Base-by-base conservation (phyloP, 176 grass and related monocot genomes). In the Zoysia japonica region DNA sequence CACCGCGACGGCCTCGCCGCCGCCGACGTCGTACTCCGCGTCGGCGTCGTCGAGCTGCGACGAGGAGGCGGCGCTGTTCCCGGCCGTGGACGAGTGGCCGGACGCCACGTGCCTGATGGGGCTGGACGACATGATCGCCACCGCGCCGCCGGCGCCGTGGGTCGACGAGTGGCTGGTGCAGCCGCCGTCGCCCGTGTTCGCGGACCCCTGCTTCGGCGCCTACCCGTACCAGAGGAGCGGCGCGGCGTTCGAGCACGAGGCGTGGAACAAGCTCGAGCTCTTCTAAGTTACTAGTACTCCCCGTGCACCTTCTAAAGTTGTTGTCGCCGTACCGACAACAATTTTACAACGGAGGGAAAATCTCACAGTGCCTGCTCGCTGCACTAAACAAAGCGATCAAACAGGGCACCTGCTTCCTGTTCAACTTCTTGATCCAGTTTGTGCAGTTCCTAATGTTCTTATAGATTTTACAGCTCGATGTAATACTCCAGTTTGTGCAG, bases 261-360 rank as follows among this genome's bases (percentile, higher is more conserved):
- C 75, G 17, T 90, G 86, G 88, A 94, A 83, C 47, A 86, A 86
- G 61, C 76, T 86, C 28, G 79, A 91, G 67, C 90, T 95, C 61
- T 94, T 91, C 72, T 91, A 76, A 79, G 78, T 66, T 65, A 69
- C 28, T 68, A 28, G 28, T 9, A 59, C 6, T 59, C 56, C 71
- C 4, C 13, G 2, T 0, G 6, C 49, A 46, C 49, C 50, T 46
- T 28, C 28, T 28, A 28, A 28, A 28, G 0, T 28, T 28, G 28
- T 28, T 28, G 28, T 28, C 28, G 28, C 28, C 28, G 28, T 28
- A 28, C 28, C 28, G 28, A 28, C 28, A 0, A 28, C 28, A 28
- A 28, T 28, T 28, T 28, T 28, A 28, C 28, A 28, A 28, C 28
- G 28, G 28, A 28, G 28, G 28, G 28, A 28, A 54, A 47, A 77